Conservation (phyloP, 2,329 filamentous ascomycete species). For the Domatiomyces catenatus region DNA sequence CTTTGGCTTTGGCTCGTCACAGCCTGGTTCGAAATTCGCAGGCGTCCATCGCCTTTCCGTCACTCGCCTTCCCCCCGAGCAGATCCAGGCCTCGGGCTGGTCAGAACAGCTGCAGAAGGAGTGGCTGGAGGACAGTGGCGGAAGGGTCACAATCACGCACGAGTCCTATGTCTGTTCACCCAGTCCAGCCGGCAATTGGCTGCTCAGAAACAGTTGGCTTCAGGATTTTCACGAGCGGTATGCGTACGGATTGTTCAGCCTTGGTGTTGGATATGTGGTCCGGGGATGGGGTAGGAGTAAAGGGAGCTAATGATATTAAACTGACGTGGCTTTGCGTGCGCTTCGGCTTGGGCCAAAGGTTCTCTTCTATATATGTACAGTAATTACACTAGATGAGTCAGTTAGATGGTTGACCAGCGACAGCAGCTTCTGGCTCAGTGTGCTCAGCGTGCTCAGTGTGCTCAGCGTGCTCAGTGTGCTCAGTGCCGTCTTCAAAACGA, state of each 20-base stretch:
- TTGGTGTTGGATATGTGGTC: background rate
- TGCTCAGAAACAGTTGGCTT: background rate
- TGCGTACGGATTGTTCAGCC: background rate
- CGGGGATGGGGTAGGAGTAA: background rate
- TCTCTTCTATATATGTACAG: background rate
- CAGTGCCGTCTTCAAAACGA: slow-evolving; percentile 33
- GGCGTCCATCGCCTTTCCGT: background rate
- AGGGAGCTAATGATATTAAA: background rate
- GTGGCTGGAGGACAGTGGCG: background rate
- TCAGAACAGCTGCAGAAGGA: background rate
- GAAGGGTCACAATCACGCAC: background rate
- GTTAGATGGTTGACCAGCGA: background rate
- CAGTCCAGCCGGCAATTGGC: background rate
- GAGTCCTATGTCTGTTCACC: background rate
- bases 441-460: background rate
- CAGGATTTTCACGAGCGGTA: background rate
- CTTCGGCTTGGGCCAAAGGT: too few relatives aligned
- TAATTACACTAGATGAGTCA: background rate
- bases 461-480: background rate
- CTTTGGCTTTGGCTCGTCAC: background rate
- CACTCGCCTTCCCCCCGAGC: background rate
- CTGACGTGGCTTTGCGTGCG: too few relatives aligned
- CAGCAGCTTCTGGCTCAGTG: background rate
- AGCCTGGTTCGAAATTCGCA: background rate
- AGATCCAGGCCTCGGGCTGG: background rate